phyloP scores from a whole-genome alignment of 495 filamentous ascomycete species.

The Rostrohypoxylon terebratum region DNA sequence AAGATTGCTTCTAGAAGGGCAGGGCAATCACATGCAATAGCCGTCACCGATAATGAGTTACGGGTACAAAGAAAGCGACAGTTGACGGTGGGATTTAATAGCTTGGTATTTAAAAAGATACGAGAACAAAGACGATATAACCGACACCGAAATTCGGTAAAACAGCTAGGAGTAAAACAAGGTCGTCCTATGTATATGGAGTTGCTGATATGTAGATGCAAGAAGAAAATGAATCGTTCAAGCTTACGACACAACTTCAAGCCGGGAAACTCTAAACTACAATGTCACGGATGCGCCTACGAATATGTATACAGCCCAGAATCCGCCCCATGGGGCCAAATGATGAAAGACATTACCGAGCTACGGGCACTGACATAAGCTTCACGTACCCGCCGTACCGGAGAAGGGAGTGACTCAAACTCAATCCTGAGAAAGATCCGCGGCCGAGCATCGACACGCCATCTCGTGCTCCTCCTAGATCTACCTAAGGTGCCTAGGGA shows the following conservation, averaged over 20 bases:
- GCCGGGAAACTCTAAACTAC: constrained; percentile 12
- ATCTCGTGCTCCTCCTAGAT: constrained; percentile 26
- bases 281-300: constrained; percentile 29
- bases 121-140: constrained; percentile 15
- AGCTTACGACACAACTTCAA: constrained; percentile 18
- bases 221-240: constrained; percentile 15
- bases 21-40: constrained; percentile 31
- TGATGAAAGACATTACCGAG: constrained; percentile 32
- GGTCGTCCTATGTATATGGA: constrained; percentile 3
- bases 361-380: constrained; percentile 15
- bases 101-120: background rate
- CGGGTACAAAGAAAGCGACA: constrained; percentile 8
- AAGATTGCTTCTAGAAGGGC: background rate
- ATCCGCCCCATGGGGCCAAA: constrained; percentile 8
- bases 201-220: background rate
- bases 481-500: constrained; percentile 12
- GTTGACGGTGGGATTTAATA: background rate
- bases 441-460: constrained; percentile 27
- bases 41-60: constrained; percentile 24
- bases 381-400: constrained; percentile 36
- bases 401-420: constrained; percentile 27
- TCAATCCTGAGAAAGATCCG: constrained; percentile 13
- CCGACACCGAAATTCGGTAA: background rate
- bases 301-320: constrained; percentile 17
- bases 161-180: background rate